Base-by-base conservation (phyloP, 352 stramenopile genomes). In the Phytophthora multivora region DNA sequence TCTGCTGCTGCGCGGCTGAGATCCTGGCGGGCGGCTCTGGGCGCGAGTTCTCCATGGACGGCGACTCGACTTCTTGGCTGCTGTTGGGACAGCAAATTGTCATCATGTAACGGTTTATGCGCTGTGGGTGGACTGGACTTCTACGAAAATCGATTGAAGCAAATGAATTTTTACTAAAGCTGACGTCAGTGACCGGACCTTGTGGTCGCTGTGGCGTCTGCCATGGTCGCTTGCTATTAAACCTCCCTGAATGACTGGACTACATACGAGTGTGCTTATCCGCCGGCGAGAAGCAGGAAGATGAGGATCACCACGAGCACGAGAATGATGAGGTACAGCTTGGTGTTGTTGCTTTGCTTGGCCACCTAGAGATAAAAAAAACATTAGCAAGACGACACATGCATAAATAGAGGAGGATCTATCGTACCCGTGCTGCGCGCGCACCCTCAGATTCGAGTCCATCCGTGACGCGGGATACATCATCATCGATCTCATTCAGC, bases 301-400 rank as follows among this genome's bases (percentile, higher is more conserved):
- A 96, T 86, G 60, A 97, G 80, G 59, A 97, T 93, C 53, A 87
- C 73, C 47, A 90, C 67, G 23, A 97, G 74, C 38, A 96, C 76
- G 54, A 95, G 64, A 72, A 97, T 97, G 59, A 88, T 93, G 35
- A 97, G 64, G 75, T 97, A 97, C 46, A 97, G 76, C 69, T 97
- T 96, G 60, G 97, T 97, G 69, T 97, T 97, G 70, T 97, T 92
- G 76, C 96, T 98, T 54, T 97, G 79, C 62, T 95, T 93, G 62
- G 96, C 96, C 63, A 97, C 93, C 73, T 97, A 51, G 18, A 49
- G 23, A 33, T n/a, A n/a, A n/a, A 12, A 21, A 56, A 9, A 50
- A 30, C 16, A 36, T 47, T 13, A 53, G 59, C 45, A 50, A 28
- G 1, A 26, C 5, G 26, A 45, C 13, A 60, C 33, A 40, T 10